These are phyloP conservation scores for Penicillium parvum DNA, from an alignment of 495 filamentous ascomycete genomes.

Conservation along the genomic window DNA sequence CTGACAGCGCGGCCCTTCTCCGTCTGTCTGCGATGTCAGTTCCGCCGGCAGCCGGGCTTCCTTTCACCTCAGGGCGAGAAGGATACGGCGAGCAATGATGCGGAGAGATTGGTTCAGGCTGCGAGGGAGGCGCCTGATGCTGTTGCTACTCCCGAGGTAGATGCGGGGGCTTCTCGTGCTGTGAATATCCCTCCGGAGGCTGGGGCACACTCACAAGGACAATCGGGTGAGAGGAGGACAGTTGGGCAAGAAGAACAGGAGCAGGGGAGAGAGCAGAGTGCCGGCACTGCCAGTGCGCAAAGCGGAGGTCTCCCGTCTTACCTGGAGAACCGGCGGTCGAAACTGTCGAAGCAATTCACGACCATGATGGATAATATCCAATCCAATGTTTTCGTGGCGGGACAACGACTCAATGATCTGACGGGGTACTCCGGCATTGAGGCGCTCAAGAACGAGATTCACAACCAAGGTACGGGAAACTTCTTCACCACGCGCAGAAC, in stretches of 20 bases:
- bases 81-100: constrained; percentile 14
- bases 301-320: constrained; percentile 65
- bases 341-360: constrained; percentile 68
- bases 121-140: constrained; percentile 19
- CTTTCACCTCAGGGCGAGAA: constrained; percentile 23
- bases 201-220: neutral
- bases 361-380: constrained; percentile 85
- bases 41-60: constrained; percentile 23
- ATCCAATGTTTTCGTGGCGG: constrained; percentile 74
- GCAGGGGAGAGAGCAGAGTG: constrained; percentile 2
- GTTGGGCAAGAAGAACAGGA: constrained; percentile 10
- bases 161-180: constrained; percentile 20
- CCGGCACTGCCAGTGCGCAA: constrained; percentile 1
- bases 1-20: constrained; percentile 30
- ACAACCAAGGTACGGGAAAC: constrained; percentile 50
- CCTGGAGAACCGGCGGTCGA: constrained; percentile 65
- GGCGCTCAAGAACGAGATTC: constrained; percentile 71
- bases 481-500: too few species aligned
- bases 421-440: constrained; percentile 96
- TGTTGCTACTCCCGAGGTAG: constrained; percentile 12
- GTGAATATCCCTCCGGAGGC: constrained; percentile 7
- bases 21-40: constrained; percentile 38
- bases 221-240: constrained; percentile 1
- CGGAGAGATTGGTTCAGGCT: constrained; percentile 16
- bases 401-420: constrained; percentile 83